Evolutionary conservation across 257 asterid genomes (phyloP), one percentile per base, ranked within the genome.

Genomic region (Verbascum thapsus): DNA sequence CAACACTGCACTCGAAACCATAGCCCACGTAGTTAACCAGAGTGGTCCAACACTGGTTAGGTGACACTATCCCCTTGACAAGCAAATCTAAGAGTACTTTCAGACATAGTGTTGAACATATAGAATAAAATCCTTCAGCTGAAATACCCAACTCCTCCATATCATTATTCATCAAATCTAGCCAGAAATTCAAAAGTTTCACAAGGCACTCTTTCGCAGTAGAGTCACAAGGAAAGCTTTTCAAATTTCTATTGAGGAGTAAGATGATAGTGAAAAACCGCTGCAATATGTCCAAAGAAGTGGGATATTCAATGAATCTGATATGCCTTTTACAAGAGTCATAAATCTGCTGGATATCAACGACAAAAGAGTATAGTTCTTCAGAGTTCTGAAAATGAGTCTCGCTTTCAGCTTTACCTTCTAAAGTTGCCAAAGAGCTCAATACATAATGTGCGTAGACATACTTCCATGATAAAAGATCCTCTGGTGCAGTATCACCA

Each of bases 11-110:
- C 64, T 65, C 68, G 45, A 87, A 73, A 66, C 85, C 96, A 74
- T 54, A 72, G 42, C 73, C 65, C 68, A 78, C 78, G 51, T 81
- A 83, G 48, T 71, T 74, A 68, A 81, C 74, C 26, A 85, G 58
- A 19, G 95, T 72, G 78, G 72, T 72, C 99, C 99, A 94, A 49
- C 92, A 91, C 72, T 84, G 88, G 67, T 50, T 62, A 42, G 91
- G 78, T 53, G 90, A 85, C 54, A 94, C 74, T 58, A 73, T 71
- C 30, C 73, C 90, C 63, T 71, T 45, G 16, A 70, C 42, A 41
- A 94, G 74, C 83, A 89, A 72, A 76, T 79, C 76, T 61, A 71
- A 66, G 72, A 85, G 75, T 69, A 71, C 78, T 70, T 76, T 72
- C 54, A 87, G 73, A 62, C 91, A 83, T 43, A 67, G 72, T 39